Evolutionary conservation across 495 filamentous ascomycete species (phyloP).

Genomic region (Tuber indicum): DNA sequence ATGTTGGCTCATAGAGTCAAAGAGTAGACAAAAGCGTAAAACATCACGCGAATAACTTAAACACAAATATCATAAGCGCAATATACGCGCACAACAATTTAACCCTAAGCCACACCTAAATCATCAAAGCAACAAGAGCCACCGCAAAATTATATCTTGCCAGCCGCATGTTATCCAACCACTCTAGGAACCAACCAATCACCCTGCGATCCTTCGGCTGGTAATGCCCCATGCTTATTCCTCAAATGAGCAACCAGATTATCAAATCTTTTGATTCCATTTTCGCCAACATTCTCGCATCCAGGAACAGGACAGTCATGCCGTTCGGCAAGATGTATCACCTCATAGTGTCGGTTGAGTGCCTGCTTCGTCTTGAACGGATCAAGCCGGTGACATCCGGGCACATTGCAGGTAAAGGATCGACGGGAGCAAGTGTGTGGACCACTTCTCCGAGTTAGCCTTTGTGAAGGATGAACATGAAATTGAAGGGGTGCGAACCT

Average conservation of each 20-base stretch:
- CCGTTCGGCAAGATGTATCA: background rate
- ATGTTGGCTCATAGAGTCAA: background rate
- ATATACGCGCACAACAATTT: background rate
- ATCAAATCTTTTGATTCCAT: background rate
- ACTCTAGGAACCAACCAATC: background rate
- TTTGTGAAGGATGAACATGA: background rate
- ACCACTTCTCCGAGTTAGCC: background rate
- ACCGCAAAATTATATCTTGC: background rate
- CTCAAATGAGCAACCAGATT: background rate
- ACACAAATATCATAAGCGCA: no score
- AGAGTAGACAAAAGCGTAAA: background rate
- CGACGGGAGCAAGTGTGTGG: background rate
- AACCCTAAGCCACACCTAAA: background rate
- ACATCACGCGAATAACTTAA: background rate
- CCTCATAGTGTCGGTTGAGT: background rate
- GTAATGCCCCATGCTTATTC: background rate
- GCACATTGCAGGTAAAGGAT: background rate
- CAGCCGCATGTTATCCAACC: accelerated
- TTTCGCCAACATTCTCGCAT: background rate
- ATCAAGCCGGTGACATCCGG: background rate
- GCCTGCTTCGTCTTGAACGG: background rate
- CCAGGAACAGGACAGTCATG: background rate
- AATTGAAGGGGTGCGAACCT: background rate
- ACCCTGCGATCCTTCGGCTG: background rate
- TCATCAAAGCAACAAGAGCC: background rate